Evolutionary conservation across 805 yeast species (phyloP).

Genomic region (Ogataea pignaliae): DNA sequence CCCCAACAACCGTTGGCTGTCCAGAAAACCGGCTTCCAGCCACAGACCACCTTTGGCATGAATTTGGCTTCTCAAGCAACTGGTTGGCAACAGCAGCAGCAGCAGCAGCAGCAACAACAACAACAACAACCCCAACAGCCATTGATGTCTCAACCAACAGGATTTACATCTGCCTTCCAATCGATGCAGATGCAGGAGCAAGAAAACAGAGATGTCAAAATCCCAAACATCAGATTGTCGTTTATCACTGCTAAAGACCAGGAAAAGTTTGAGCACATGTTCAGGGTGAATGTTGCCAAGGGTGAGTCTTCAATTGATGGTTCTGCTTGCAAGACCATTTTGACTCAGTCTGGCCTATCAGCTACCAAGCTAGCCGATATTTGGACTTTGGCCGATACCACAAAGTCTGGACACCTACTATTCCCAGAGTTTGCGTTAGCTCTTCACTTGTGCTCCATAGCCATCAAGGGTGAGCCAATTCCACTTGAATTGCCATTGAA

Average conservation of each 20-base stretch:
- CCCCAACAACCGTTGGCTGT: constrained; percentile 29
- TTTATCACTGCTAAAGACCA: constrained; percentile 86
- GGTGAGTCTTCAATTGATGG: constrained; percentile 70
- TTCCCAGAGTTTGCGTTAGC: constrained; percentile 95
- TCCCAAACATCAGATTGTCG: constrained; percentile 74
- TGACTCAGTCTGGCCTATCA: constrained; percentile 72
- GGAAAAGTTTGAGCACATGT: constrained; percentile 77
- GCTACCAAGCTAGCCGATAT: constrained; percentile 76
- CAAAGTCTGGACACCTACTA: constrained; percentile 74
- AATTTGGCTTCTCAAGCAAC: constrained; percentile 37
- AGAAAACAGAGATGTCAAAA: constrained; percentile 55
- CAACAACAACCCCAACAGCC: constrained; percentile 19
- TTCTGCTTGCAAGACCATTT: constrained; percentile 70
- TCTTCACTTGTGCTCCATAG: constrained; percentile 77
- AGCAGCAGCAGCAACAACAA: constrained; percentile 14
- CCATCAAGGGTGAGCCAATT: constrained; percentile 70
- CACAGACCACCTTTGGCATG: constrained; percentile 34
- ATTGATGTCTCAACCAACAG: constrained; percentile 41
- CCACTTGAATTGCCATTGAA: constrained; percentile 70
- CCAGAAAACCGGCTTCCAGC: constrained; percentile 39
- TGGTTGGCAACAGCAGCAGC: constrained; percentile 32
- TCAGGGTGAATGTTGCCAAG: constrained; percentile 68
- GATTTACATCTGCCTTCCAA: constrained; percentile 34
- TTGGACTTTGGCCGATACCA: constrained; percentile 90
- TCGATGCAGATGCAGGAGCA: constrained; percentile 12